These are phyloP conservation scores for Leccinum pachyderme DNA, from an alignment of 1,284 basidiomycete genomes.

Conservation along the genomic window DNA sequence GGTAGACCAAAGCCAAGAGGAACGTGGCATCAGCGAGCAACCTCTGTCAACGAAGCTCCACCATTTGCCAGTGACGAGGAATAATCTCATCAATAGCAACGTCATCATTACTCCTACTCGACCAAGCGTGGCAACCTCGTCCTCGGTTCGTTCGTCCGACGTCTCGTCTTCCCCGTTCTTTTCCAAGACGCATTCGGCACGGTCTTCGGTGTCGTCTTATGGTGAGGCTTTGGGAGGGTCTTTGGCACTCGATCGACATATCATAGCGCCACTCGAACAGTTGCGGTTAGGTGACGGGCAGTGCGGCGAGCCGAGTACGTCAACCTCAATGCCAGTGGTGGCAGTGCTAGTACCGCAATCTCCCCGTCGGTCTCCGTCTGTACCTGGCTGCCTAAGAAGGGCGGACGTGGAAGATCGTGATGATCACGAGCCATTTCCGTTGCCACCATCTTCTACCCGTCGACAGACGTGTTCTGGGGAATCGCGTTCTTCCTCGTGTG, in stretches of 20 bases:
- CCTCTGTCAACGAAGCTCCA: not conserved
- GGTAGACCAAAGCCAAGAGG: slow-evolving; percentile 8
- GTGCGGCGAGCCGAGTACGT: not conserved
- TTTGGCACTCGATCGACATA: slow-evolving; percentile 40
- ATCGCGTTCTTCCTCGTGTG: not conserved
- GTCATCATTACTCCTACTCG: slow-evolving; percentile 22
- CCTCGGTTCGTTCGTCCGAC: slow-evolving; percentile 57
- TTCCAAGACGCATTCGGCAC: slow-evolving; percentile 44
- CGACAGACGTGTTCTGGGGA: slow-evolving; percentile 10
- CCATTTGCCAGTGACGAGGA: slow-evolving; percentile 1
- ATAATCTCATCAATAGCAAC: not conserved
- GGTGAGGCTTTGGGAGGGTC: slow-evolving; percentile 40
- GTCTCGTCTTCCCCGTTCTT: slow-evolving; percentile 53
- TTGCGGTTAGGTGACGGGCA: slow-evolving; percentile 30
- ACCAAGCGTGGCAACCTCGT: slow-evolving; percentile 44
- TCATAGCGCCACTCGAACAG: slow-evolving; percentile 52
- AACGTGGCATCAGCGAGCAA: slow-evolving; percentile 23
- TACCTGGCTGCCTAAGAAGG: slow-evolving; percentile 12
- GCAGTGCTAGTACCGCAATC: slow-evolving; percentile 6
- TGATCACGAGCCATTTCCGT: slow-evolving; percentile 3
- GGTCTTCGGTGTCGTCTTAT: slow-evolving; percentile 58
- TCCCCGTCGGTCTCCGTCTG: slow-evolving; percentile 19
- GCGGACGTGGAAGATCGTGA: slow-evolving; percentile 5
- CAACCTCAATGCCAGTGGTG: not conserved
- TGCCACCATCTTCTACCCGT: slow-evolving; percentile 1